These are phyloP conservation scores for Aspergillus melleus DNA, from an alignment of 2,329 filamentous ascomycete species.

Conservation along the genomic window DNA sequence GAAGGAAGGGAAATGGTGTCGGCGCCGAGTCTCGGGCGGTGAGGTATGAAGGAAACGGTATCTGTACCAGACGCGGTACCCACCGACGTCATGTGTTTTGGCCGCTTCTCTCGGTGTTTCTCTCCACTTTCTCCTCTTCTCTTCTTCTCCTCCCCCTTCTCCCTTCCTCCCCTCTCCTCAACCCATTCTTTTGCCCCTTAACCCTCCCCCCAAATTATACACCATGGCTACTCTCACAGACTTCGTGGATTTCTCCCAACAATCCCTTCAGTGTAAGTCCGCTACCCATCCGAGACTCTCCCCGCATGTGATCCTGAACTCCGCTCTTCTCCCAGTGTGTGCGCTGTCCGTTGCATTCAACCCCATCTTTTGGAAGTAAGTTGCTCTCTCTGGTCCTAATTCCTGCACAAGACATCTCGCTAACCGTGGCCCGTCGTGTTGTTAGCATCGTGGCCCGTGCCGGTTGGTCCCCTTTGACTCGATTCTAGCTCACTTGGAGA, in stretches of 20 bases:
- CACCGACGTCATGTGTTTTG: conserved; percentile 15
- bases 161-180: conserved; percentile 2
- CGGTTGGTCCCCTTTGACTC: conserved; percentile 53
- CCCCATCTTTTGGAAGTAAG: conserved; percentile 99
- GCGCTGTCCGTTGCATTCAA: conserved; percentile 86
- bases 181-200: conserved; percentile 2
- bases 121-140: conserved; percentile 1
- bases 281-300: conserved; percentile 6
- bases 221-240: conserved; percentile 38
- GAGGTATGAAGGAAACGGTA: too few relatives aligned
- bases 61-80: neutral
- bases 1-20: too few relatives aligned
- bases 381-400: conserved; percentile 20
- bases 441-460: conserved; percentile 75
- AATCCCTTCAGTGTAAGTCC: conserved; percentile 63
- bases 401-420: neutral
- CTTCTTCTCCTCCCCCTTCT: neutral
- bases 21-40: too few relatives aligned
- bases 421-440: neutral
- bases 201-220: neutral
- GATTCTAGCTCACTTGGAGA: conserved; percentile 3
- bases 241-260: conserved; percentile 64
- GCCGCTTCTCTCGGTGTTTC: neutral
- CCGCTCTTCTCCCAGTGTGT: conserved; percentile 60
- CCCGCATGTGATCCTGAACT: conserved; percentile 32